Evolutionary conservation across 805 yeast genomes (phyloP).

Genomic region (Babjeviella inositovora): DNA sequence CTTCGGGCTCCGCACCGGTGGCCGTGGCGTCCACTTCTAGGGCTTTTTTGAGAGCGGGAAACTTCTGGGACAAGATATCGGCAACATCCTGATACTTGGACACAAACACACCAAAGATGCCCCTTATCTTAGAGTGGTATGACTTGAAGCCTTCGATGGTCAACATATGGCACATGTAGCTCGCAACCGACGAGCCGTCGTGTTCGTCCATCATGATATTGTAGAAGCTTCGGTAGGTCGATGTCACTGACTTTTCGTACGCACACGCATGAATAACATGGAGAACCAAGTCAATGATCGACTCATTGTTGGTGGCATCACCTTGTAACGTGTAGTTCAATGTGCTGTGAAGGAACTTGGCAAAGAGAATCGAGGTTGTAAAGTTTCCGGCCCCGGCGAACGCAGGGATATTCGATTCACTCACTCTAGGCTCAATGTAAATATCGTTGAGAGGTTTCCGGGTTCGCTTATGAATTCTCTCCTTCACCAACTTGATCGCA

Average conservation of each 20-base stretch:
- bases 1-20: constrained; percentile 16
- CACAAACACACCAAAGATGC: constrained; percentile 20
- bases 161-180: constrained; percentile 21
- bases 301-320: constrained; percentile 29
- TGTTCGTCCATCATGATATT: no score
- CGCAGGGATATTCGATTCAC: constrained; percentile 17
- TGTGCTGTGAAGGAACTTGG: constrained; percentile 32
- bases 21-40: constrained; percentile 8
- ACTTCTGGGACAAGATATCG: constrained; percentile 8
- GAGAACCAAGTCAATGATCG: constrained; percentile 37
- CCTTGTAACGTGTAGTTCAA: constrained; percentile 18
- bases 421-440: constrained; percentile 37
- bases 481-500: constrained; percentile 50
- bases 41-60: constrained; percentile 2
- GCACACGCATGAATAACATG: constrained; percentile 57
- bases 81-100: not conserved
- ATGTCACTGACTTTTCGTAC: constrained; percentile 25
- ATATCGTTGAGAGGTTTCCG: constrained; percentile 24
- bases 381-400: constrained; percentile 31
- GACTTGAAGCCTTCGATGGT: constrained; percentile 17
- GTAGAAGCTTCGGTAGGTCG: constrained; percentile 1
- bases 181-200: constrained; percentile 18
- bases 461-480: constrained; percentile 21
- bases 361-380: constrained; percentile 34
- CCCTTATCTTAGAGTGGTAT: constrained; percentile 39